phyloP scores from a whole-genome alignment of 176 grass and related monocot species.

The Echinochloa phyllopogon region DNA sequence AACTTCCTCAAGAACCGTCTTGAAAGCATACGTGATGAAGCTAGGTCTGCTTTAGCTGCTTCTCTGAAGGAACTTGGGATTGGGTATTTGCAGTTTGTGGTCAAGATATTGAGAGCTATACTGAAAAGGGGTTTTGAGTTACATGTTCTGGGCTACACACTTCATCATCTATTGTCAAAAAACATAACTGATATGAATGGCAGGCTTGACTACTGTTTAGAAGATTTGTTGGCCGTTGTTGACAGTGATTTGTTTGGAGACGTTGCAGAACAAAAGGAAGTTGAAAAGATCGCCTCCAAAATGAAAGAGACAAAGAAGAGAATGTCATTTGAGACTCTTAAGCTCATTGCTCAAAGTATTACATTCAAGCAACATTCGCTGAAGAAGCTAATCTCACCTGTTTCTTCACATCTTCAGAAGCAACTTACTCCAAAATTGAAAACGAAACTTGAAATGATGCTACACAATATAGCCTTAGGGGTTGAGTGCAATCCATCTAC shows the following conservation, averaged over 20 bases:
- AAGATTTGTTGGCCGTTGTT: conserved; percentile 77
- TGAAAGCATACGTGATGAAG: conserved; percentile 89
- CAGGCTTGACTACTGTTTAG: conserved; percentile 88
- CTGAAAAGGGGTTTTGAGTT: conserved; percentile 94
- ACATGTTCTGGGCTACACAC: conserved; percentile 93
- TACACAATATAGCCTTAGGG: conserved; percentile 86
- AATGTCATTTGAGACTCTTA: conserved; percentile 88
- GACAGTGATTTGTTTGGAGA: conserved; percentile 89
- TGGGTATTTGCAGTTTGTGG: conserved; percentile 81
- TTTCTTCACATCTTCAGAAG: conserved; percentile 68
- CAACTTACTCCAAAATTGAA: conserved; percentile 81
- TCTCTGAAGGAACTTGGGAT: conserved; percentile 91
- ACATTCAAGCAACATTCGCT: conserved; percentile 79
- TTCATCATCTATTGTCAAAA: conserved; percentile 88
- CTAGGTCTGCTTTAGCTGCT: conserved; percentile 84
- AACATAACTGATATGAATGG: conserved; percentile 56
- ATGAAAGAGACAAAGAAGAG: conserved; percentile 99
- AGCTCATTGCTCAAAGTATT: conserved; percentile 74
- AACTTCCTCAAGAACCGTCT: conserved; percentile 89
- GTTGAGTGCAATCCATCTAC: conserved; percentile 84
- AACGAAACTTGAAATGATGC: conserved; percentile 68
- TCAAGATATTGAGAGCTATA: conserved; percentile 89
- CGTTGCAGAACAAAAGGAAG: conserved; percentile 93
- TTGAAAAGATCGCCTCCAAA: conserved; percentile 93
- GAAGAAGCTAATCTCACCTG: conserved; percentile 77